These are phyloP conservation scores for Eucalyptus fibrosa DNA, from an alignment of 345 rosid genomes.

Conservation along the genomic window DNA sequence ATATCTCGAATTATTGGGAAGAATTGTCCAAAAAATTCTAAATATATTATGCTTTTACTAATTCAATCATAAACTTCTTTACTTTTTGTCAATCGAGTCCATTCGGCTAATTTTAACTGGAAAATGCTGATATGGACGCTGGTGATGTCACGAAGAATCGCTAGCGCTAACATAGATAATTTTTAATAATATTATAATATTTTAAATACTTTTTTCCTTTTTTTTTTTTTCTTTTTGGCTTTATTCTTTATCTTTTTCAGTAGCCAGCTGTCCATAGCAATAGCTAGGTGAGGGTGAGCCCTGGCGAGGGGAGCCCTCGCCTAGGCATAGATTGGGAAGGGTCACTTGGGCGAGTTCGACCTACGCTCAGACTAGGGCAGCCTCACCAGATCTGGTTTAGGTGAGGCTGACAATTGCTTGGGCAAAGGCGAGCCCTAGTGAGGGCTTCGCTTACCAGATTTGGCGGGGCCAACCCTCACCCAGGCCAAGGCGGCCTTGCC, in stretches of 20 bases:
- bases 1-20: too few species aligned
- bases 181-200: too few species aligned
- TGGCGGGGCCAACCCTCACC: accelerated
- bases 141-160: accelerated
- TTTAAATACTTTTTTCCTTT: too few species aligned
- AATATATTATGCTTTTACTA: accelerated
- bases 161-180: accelerated
- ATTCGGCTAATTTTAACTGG: accelerated
- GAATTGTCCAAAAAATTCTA: too few species aligned
- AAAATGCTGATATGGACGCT: too few species aligned
- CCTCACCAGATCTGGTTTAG: accelerated
- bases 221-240: too few species aligned
- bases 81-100: accelerated
- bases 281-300: too few species aligned
- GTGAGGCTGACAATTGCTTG: too few species aligned
- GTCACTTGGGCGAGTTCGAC: accelerated
- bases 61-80: too few species aligned
- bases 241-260: too few species aligned
- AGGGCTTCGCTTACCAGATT: accelerated
- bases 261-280: accelerated
- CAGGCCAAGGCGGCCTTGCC: too few species aligned
- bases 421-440: accelerated
- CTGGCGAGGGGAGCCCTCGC: too few species aligned
- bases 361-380: accelerated
- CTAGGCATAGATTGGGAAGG: accelerated